Base-by-base conservation (phyloP, 371 early-diverging fungal species). In the Mortierella sp. region DNA sequence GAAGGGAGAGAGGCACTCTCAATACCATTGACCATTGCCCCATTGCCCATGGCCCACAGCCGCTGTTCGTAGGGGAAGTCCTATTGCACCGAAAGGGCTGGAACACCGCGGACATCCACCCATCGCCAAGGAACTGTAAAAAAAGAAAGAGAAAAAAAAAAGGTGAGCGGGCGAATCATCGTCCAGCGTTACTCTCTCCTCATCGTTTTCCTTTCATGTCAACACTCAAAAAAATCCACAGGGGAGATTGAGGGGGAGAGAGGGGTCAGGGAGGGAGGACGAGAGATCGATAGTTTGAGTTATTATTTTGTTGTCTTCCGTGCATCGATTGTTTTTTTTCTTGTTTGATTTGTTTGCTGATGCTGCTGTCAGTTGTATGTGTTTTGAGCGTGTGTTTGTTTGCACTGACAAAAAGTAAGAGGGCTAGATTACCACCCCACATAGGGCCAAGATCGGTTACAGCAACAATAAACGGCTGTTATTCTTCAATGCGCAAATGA, bases 241-340 rank as follows among this genome's bases (percentile, higher is more conserved):
- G 63, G 35, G 2, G 32, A 29, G 6, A 63, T 58, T 27, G 58
- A 58, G 58, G n/a, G 27, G 12, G 12, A 63, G 18, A 16, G 18
- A 7, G 6, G 14, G 16, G 29, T 16, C 35, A 65, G 51, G 18
- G 51, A 18, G 18, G 51, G 21, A 51, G 51, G 18, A 5, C 1
- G 46, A 2, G 46, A 18, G 49, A 49, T 49, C 18, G 49, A n/a
- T 65, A 38, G 65, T 65, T 24, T 54, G 24, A 24, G 35, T 63
- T 63, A 16, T 63, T 71, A 46, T 35, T 63, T 63, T 65, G 21
- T 4, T 65, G 65, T 51, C 51, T 71, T 71, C 71, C 27, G 43
- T 44, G 65, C 38, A 65, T 46, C 71, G 71, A 71, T 46, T 71
- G 71, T 46, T 71, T 71, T 44, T 41, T 32, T 68, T 21, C 7